These are phyloP conservation scores for Neonectria neomacrospora DNA, from an alignment of 2,329 filamentous ascomycete genomes.

Conservation along the genomic window DNA sequence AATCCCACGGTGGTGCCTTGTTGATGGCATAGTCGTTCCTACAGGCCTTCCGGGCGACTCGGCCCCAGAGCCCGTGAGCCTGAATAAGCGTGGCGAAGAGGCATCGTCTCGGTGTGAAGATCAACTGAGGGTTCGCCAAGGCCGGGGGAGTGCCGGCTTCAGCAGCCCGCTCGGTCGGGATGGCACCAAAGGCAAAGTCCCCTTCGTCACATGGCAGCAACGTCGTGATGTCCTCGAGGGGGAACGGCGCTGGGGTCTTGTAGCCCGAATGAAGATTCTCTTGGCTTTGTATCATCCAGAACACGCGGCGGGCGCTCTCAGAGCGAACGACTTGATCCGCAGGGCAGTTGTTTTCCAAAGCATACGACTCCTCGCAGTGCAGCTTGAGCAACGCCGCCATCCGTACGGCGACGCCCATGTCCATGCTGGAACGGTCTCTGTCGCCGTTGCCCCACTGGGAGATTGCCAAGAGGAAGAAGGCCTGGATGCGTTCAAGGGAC, in stretches of 20 bases:
- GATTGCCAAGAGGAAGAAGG: constrained; percentile 48
- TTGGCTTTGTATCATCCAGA: constrained; percentile 53
- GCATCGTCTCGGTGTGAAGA: constrained; percentile 41
- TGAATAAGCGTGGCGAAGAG: constrained; percentile 53
- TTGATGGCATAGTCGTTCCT: constrained; percentile 23
- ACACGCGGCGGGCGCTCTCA: constrained; percentile 50
- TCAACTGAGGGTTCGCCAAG: constrained; percentile 39
- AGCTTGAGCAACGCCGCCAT: constrained; percentile 51
- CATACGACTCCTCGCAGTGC: constrained; percentile 52
- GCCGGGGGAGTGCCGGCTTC: constrained; percentile 48
- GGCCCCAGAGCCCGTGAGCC: constrained; percentile 52
- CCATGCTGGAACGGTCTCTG: constrained; percentile 46
- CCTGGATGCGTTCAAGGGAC: constrained; percentile 45
- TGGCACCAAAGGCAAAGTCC: constrained; percentile 51
- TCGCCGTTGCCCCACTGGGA: constrained; percentile 50
- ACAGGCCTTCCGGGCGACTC: constrained; percentile 47
- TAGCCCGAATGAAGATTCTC: constrained; percentile 52
- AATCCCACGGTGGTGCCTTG: constrained; percentile 39
- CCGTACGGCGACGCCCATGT: constrained; percentile 53
- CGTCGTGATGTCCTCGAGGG: constrained; percentile 50
- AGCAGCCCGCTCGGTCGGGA: constrained; percentile 46
- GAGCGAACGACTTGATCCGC: constrained; percentile 47
- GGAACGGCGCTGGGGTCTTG: constrained; percentile 48
- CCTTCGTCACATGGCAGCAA: constrained; percentile 51
- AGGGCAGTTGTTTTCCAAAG: constrained; percentile 37